A percentile compares a stretch with the other conserved stretches of the same genome.
These are phyloP conservation scores for thale cress (Arabidopsis thaliana) DNA, from an alignment of 345 rosid species.

Conservation along the genomic window TAIR10.1 NC_003075.7:10596001-10596500, in stretches of 20 bases:
- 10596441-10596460: not conserved
- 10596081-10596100: conserved; percentile 26
- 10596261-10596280: not conserved
- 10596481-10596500: not conserved
- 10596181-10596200: not conserved
- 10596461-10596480: conserved; percentile 2
- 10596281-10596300: not conserved
- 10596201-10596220: conserved; percentile 7
- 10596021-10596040: too few species aligned
- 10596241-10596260: not conserved
- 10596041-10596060: not conserved
- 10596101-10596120: conserved; percentile 3
- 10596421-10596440: not conserved
- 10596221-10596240: not conserved
- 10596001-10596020: too few species aligned
- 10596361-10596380: not conserved
- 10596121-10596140: not conserved
- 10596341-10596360: not conserved
- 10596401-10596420: not conserved
- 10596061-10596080: not conserved
- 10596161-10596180: not conserved
- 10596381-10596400: not conserved
- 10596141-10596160: not conserved
- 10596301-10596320: not conserved
- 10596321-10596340: not conserved